These are phyloP conservation scores for Escallonia herrerae DNA, from an alignment of 129 eudicot species.

Conservation along the genomic window DNA sequence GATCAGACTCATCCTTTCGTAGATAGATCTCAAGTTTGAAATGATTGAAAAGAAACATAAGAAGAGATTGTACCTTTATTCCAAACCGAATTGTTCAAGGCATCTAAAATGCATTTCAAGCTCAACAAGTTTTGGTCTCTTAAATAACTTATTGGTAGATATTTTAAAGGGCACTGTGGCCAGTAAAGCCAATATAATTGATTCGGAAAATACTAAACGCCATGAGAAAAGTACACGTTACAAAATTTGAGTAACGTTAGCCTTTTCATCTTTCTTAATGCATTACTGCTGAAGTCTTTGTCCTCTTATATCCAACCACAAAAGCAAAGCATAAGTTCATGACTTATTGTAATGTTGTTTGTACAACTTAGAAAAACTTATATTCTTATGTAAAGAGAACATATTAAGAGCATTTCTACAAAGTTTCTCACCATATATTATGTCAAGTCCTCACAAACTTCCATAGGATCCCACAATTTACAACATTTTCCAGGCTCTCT, in stretches of 20 bases:
- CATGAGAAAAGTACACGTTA: not conserved
- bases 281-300: not conserved
- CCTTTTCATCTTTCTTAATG: not conserved
- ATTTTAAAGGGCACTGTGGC: not conserved
- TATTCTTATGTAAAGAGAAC: not conserved
- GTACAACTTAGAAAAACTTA: not conserved
- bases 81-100: not conserved
- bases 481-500: not conserved
- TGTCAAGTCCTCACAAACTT: not conserved
- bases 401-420: not conserved
- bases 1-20: too few relatives aligned
- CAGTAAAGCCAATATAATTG: not conserved
- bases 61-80: slow-evolving; percentile 1
- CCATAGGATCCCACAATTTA: slow-evolving; percentile 1
- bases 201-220: not conserved
- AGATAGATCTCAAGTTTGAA: too few relatives aligned
- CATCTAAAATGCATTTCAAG: not conserved
- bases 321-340: not conserved
- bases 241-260: not conserved
- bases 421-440: slow-evolving; percentile 5
- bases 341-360: too few relatives aligned
- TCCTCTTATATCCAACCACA: not conserved
- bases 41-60: too few relatives aligned
- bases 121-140: not conserved
- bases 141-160: not conserved